A percentile compares a stretch with the other conserved stretches of the same genome.
Evolutionary conservation across 768 basidiomycete genomes (phyloP).

Genomic region (Rhizopogon roseolus): DNA sequence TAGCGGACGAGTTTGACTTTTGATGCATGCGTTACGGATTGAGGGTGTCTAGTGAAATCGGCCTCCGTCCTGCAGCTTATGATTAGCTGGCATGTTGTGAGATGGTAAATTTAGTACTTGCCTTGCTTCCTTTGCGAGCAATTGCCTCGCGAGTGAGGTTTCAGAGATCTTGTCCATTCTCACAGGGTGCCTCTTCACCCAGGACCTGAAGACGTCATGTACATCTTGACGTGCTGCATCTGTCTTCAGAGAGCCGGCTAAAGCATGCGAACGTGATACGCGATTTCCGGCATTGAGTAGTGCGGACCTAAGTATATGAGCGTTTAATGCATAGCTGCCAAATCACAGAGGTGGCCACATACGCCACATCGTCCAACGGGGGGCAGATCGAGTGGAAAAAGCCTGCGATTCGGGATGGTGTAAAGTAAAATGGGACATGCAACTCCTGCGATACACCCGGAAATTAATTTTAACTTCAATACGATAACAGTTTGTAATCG

Average conservation of each 20-base stretch:
- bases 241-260: slow-evolving; percentile 88
- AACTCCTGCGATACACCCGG: slow-evolving; percentile 52
- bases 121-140: slow-evolving; percentile 70
- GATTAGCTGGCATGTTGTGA: background rate
- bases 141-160: slow-evolving; percentile 59
- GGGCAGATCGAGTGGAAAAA: slow-evolving; percentile 81
- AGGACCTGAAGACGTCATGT: slow-evolving; percentile 82
- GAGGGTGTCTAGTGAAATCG: slow-evolving; percentile 75
- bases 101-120: slow-evolving; percentile 28
- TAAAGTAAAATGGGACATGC: slow-evolving; percentile 79
- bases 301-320: slow-evolving; percentile 58
- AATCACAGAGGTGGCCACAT: slow-evolving; percentile 25
- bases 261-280: slow-evolving; percentile 89
- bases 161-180: slow-evolving; percentile 78
- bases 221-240: slow-evolving; percentile 66
- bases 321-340: background rate
- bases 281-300: slow-evolving; percentile 80
- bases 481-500: slow-evolving; percentile 14
- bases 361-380: slow-evolving; percentile 72
- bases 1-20: slow-evolving; percentile 81
- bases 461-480: background rate
- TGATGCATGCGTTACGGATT: slow-evolving; percentile 52
- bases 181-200: slow-evolving; percentile 78
- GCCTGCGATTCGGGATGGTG: slow-evolving; percentile 72
- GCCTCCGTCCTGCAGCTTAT: slow-evolving; percentile 45